Percentiles rank a stretch among this genome's conserved stretches.
These are phyloP conservation scores for Gracilaria vermiculophylla DNA, from an alignment of 23 red algal species.

Conservation along the genomic window DNA sequence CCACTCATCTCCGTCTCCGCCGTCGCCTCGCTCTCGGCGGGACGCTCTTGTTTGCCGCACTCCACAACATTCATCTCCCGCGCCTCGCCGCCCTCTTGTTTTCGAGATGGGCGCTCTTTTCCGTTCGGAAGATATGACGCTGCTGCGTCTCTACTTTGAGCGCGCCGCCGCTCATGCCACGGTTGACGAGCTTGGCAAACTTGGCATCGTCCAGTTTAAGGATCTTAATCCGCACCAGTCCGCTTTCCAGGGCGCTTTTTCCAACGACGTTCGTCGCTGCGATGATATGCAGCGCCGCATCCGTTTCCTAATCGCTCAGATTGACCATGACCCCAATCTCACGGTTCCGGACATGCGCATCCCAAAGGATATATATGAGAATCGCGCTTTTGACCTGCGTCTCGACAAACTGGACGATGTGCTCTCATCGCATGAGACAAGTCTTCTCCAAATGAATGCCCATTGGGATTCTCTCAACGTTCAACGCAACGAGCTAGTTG, in stretches of 20 bases:
- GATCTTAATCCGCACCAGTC: slow-evolving; percentile 85
- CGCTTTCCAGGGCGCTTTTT: slow-evolving; percentile 88
- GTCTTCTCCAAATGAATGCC: slow-evolving; percentile 77
- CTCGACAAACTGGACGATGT: slow-evolving; percentile 82
- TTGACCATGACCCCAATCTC: slow-evolving; percentile 22
- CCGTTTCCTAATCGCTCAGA: slow-evolving; percentile 74
- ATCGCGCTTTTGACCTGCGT: slow-evolving; percentile 6
- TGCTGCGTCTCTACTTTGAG: slow-evolving; percentile 92
- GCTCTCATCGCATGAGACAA: slow-evolving; percentile 61
- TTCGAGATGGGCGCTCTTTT: slow-evolving; percentile 73
- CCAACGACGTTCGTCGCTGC: slow-evolving; percentile 76
- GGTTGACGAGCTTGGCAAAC: slow-evolving; percentile 85
- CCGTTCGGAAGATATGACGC: slow-evolving; percentile 95
- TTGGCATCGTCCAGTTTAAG: slow-evolving; percentile 82
- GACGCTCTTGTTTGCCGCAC: not conserved
- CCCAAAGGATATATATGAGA: slow-evolving; percentile 35
- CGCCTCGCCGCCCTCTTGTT: not conserved
- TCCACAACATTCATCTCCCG: not conserved
- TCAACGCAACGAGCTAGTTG: slow-evolving; percentile 69
- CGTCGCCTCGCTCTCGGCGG: not conserved
- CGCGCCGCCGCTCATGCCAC: slow-evolving; percentile 86
- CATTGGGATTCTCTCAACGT: slow-evolving; percentile 75
- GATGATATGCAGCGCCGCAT: slow-evolving; percentile 95
- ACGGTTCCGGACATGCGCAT: slow-evolving; percentile 15
- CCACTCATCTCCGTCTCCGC: not conserved